phyloP scores from a whole-genome alignment of 495 filamentous ascomycete species.

The Aspergillus avenaceus region DNA sequence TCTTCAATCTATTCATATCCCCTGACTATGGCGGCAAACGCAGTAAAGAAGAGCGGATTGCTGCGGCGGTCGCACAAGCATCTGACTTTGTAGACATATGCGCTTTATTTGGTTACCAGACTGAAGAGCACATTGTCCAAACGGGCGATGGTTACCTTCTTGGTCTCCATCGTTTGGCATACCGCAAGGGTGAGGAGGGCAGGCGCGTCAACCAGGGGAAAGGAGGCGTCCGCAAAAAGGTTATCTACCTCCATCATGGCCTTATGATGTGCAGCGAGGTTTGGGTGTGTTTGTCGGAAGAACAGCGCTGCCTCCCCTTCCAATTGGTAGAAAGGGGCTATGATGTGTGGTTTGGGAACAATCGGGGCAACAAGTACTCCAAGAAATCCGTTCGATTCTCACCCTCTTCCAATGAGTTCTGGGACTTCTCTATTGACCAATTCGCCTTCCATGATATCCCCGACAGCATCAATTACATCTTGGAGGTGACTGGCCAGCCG shows the following conservation, averaged over 20 bases:
- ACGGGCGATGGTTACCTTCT: slow-evolving; percentile 92
- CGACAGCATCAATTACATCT: slow-evolving; percentile 86
- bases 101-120: slow-evolving; percentile 79
- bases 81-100: slow-evolving; percentile 92
- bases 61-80: slow-evolving; percentile 57
- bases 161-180: slow-evolving; percentile 82
- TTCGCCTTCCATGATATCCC: slow-evolving; percentile 98
- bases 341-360: slow-evolving; percentile 98
- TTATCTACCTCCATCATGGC: slow-evolving; percentile 94
- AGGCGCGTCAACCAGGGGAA: slow-evolving; percentile 65
- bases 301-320: slow-evolving; percentile 81
- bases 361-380: slow-evolving; percentile 96
- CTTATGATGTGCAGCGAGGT: slow-evolving; percentile 98
- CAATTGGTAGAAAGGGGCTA: slow-evolving; percentile 86
- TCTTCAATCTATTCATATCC: slow-evolving; percentile 77
- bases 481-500: slow-evolving; percentile 72
- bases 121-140: slow-evolving; percentile 94
- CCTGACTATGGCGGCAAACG: slow-evolving; percentile 62
- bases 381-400: slow-evolving; percentile 80
- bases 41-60: slow-evolving; percentile 38
- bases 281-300: slow-evolving; percentile 90
- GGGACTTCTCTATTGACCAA: slow-evolving; percentile 97
- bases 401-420: slow-evolving; percentile 74
- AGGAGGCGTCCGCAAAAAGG: slow-evolving; percentile 70
- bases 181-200: slow-evolving; percentile 74